Conservation (phyloP, 306 rosid genomes). For the Vigna trinervia region DNA sequence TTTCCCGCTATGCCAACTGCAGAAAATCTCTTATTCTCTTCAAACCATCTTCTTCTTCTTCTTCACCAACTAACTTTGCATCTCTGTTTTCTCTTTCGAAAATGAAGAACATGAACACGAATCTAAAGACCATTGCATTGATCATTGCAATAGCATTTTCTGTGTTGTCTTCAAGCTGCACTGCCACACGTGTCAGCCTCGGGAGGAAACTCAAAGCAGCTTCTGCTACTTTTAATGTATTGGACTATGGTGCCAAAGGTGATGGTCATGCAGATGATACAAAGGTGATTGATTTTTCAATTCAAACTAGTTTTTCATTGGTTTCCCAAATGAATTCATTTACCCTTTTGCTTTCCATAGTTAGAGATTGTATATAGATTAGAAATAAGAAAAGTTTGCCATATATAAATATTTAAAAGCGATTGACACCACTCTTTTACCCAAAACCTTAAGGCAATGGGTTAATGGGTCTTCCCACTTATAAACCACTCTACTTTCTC, state of each 20-base stretch:
- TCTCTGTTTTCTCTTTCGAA: background rate
- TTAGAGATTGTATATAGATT: no score
- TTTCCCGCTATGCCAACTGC: background rate
- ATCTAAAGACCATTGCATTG: conserved; percentile 41
- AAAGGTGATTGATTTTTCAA: conserved; percentile 52
- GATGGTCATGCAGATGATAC: conserved; percentile 83
- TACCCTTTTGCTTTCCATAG: no score
- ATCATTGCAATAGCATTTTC: conserved; percentile 43
- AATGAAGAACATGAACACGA: conserved; percentile 38
- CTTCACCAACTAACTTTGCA: background rate
- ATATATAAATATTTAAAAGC: no score
- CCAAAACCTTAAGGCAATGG: no score
- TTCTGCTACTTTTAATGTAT: conserved; percentile 59
- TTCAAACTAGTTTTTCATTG: no score
- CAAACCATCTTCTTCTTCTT: background rate
- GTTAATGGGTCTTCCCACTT: no score
- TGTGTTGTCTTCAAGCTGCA: conserved; percentile 50
- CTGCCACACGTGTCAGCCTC: conserved; percentile 48
- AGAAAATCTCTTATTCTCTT: conserved; percentile 31
- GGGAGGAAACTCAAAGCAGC: conserved; percentile 53
- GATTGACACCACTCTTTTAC: no score
- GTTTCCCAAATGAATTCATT: no score
- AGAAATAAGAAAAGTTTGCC: no score
- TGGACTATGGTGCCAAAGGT: conserved; percentile 78
- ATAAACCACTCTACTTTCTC: no score